These are phyloP conservation scores for Solanum bulbocastanum DNA, from an alignment of 257 asterid genomes.

Conservation along the genomic window DNA sequence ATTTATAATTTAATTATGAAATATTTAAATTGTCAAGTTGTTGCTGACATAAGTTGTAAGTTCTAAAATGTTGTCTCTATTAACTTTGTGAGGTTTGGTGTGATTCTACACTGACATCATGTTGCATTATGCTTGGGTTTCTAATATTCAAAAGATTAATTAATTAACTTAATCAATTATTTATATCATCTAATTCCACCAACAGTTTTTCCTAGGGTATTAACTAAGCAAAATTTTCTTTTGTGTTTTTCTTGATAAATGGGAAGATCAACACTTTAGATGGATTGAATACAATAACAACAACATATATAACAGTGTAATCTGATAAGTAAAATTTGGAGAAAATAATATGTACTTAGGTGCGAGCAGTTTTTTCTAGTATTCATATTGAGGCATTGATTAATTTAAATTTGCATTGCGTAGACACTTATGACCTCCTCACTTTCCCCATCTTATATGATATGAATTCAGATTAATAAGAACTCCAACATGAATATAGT, in stretches of 20 bases:
- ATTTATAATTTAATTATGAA: neutral
- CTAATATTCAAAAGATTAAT: neutral
- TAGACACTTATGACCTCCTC: neutral
- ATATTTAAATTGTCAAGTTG: neutral
- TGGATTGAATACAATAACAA: neutral
- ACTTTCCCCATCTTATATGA: neutral
- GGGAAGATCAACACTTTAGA: neutral
- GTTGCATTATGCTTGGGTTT: neutral
- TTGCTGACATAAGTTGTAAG: neutral
- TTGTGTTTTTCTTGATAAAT: neutral
- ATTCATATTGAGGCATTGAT: neutral
- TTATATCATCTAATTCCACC: neutral
- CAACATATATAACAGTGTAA: no score
- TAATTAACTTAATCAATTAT: neutral
- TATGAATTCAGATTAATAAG: neutral
- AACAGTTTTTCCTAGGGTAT: neutral
- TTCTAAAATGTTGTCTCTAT: slow-evolving; percentile 3
- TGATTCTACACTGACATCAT: slow-evolving; percentile 2
- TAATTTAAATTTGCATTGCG: rapidly evolving
- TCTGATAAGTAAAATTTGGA: neutral
- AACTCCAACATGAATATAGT: neutral
- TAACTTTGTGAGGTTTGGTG: neutral
- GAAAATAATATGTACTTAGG: neutral
- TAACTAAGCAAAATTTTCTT: neutral
- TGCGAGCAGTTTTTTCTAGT: rapidly evolving